Evolutionary conservation across 192 early-diverging fungal species (phyloP), one percentile per base, ranked within the genome.

Genomic region (Gamsiella multidivaricata): DNA sequence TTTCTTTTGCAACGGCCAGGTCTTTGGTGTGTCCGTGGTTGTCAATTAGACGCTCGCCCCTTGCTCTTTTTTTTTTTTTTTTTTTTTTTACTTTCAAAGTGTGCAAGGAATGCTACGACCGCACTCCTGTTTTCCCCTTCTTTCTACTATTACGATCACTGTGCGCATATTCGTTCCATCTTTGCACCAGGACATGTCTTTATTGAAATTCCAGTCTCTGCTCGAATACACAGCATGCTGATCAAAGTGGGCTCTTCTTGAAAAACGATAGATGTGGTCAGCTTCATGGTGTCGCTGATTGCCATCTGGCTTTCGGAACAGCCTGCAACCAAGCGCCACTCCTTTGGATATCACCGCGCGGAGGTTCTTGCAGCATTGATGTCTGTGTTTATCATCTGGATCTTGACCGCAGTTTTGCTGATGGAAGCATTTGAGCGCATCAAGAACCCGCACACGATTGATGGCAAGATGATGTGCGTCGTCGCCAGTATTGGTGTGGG

Each of bases 351-450:
- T 50, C 83, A 93, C 55, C 87, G 94, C 28, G 88, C 91, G 36
- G 91, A 95, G 70, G 91, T 94, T 53, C 75, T 95, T 39, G 94
- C 91, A 26, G 94, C 93, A 0, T 79, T 94, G 17, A 57, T 84
- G 53, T 94, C 92, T 9, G 91, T 89, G n/a, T 84, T 92, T 32
- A 82, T 91, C 29, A 92, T 95, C 51, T 95, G 94, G 94, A 75
- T 89, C 33, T 58, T 95, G 36, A 94, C 94, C 0, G 83, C 80
- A 9, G 81, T 79, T 57, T 69, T 95, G 25, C 82, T 94, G 26
- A 73, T 80, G 41, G 94, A 95, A 73, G 93, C 93, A 22, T 64
- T 91, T 42, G 83, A 91, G 29, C 84, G 94, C 25, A 61, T 95
- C 28, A 67, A 79, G 47, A 82, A 89, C 61, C 93, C 93, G 10